Conservation (phyloP, 2,329 filamentous ascomycete genomes). For the Talaromyces sp. region DNA sequence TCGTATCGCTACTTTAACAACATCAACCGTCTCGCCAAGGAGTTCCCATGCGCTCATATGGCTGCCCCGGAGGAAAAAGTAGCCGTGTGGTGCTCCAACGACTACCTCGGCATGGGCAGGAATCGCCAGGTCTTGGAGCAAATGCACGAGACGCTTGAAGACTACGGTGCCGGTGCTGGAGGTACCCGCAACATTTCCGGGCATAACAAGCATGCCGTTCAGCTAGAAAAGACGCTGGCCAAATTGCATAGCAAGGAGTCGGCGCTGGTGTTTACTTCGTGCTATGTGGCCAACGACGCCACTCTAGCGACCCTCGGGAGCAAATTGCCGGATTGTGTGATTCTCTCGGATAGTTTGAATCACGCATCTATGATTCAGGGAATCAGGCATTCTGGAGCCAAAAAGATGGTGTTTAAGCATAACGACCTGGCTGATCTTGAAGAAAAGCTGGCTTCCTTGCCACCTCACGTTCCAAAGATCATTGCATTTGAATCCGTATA, state of each 20-base stretch:
- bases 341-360: constrained; percentile 95
- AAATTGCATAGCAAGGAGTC: constrained; percentile 88
- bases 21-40: constrained; percentile 95
- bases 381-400: constrained; percentile 92
- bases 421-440: constrained; percentile 94
- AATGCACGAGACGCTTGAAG: constrained; percentile 94
- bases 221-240: constrained; percentile 74
- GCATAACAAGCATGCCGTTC: constrained; percentile 90
- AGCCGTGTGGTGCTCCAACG: constrained; percentile 98
- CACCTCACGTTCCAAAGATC: constrained; percentile 84
- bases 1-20: constrained; percentile 99
- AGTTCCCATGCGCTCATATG: constrained; percentile 94
- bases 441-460: constrained; percentile 82
- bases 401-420: constrained; percentile 98
- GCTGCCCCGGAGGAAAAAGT: constrained; percentile 76
- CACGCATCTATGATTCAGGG: constrained; percentile 99
- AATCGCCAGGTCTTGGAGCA: constrained; percentile 79
- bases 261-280: constrained; percentile 92
- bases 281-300: constrained; percentile 97
- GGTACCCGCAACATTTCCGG: constrained; percentile 97
- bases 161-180: constrained; percentile 90
- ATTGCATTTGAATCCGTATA: constrained; percentile 99
- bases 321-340: constrained; percentile 93
- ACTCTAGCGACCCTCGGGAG: constrained; percentile 95
- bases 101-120: constrained; percentile 96